Percentiles rank a stretch among this genome's conserved stretches.
Evolutionary conservation across 1,284 basidiomycete genomes (phyloP).

Genomic region (Dichomitus squalens): DNA sequence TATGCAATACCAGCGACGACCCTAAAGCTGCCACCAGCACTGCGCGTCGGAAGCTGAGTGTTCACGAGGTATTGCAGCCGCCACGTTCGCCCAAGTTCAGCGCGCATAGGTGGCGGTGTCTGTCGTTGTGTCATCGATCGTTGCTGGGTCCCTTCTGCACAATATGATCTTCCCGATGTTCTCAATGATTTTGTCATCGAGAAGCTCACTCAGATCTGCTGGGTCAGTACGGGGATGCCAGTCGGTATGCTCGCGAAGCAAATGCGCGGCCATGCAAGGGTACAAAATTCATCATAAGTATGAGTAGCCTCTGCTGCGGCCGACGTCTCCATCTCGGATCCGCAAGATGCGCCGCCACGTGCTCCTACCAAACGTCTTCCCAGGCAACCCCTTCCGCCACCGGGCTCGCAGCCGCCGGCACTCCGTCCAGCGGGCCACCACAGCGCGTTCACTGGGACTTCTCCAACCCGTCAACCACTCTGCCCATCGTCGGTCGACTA

Average conservation of each 20-base stretch:
- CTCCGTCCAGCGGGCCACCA: background rate
- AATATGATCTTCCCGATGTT: background rate
- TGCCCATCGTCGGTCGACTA: background rate
- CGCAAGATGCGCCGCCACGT: slow-evolving; percentile 16
- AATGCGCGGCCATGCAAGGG: no score
- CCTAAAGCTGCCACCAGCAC: background rate
- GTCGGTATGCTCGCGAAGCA: background rate
- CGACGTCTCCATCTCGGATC: slow-evolving; percentile 4
- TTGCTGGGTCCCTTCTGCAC: background rate
- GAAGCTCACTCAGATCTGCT: background rate
- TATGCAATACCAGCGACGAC: no score
- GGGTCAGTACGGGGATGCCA: no score
- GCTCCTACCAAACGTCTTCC: background rate
- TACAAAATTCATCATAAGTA: no score
- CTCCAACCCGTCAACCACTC: background rate
- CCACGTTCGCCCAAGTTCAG: background rate
- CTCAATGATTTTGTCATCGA: background rate
- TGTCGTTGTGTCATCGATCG: background rate
- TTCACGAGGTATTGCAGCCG: no score
- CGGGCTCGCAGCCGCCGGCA: background rate
- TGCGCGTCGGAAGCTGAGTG: no score
- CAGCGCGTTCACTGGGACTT: background rate
- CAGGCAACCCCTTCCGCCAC: background rate
- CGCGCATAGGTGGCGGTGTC: slow-evolving; percentile 20
- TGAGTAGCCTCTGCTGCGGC: slow-evolving; percentile 1